Percentiles rank a stretch among this genome's conserved stretches.
Conservation (phyloP, 192 early-diverging fungal genomes). For the Glomus cerebriforme region DNA sequence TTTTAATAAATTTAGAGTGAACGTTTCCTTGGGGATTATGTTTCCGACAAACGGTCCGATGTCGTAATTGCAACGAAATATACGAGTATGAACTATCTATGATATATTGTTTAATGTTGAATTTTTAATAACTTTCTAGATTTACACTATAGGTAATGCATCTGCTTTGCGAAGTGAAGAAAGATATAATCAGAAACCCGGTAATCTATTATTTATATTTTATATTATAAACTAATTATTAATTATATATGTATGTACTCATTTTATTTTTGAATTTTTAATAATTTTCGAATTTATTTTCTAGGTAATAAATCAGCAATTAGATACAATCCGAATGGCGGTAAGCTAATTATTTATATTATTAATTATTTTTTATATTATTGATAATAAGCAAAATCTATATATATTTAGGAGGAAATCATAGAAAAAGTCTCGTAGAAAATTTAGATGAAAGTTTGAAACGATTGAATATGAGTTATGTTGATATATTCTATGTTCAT, state of each 20-base stretch:
- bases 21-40: slow-evolving; percentile 55
- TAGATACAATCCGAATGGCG: not conserved
- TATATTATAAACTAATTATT: no score
- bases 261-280: no score
- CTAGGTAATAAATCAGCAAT: no score
- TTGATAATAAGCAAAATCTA: not conserved
- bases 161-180: not conserved
- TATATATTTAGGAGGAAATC: slow-evolving; percentile 43
- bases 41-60: slow-evolving; percentile 52
- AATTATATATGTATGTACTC: no score
- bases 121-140: not conserved
- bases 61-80: slow-evolving; percentile 64
- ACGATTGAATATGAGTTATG: slow-evolving; percentile 48
- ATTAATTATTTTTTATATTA: not conserved
- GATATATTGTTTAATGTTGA: not conserved
- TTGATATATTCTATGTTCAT: slow-evolving; percentile 52
- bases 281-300: no score
- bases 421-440: slow-evolving; percentile 47
- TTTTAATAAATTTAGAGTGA: slow-evolving; percentile 34
- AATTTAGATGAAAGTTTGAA: slow-evolving; percentile 56
- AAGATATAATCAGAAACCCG: no score
- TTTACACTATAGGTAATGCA: not conserved
- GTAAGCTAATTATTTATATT: not conserved
- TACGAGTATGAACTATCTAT: slow-evolving; percentile 32
- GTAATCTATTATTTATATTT: no score